phyloP scores from a whole-genome alignment of 129 eudicot genomes.

The Scalesia atractyloides region DNA sequence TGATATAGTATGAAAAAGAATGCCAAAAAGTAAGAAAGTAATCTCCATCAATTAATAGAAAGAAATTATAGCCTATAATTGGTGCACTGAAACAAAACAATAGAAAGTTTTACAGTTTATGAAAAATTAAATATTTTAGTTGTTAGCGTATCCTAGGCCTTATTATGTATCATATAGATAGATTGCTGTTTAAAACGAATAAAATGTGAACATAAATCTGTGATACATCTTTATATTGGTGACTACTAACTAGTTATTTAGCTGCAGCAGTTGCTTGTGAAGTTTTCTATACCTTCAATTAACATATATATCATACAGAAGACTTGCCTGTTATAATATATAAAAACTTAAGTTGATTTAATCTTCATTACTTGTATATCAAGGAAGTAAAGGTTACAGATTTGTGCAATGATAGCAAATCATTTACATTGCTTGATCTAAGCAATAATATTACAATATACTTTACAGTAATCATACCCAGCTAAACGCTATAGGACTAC shows the following conservation, averaged over 20 bases:
- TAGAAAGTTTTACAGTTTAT: no score
- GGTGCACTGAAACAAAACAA: no score
- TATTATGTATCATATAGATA: no score
- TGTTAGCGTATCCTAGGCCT: no score
- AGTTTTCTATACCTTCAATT: no score
- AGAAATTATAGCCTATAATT: no score
- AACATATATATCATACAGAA: neutral
- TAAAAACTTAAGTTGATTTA: neutral
- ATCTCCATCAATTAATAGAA: neutral
- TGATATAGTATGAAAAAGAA: neutral
- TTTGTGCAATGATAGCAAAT: slow-evolving; percentile 19
- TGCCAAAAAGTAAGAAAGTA: neutral
- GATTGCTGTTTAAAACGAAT: no score
- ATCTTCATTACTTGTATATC: slow-evolving; percentile 11
- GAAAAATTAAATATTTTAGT: no score
- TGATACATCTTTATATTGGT: no score
- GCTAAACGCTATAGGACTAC: slow-evolving; percentile 70
- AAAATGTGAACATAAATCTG: no score
- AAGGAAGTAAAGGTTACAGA: slow-evolving; percentile 19
- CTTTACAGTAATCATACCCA: slow-evolving; percentile 50
- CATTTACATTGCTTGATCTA: slow-evolving; percentile 37
- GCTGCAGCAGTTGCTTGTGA: no score
- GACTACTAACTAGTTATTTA: no score
- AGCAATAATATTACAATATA: slow-evolving; percentile 21
- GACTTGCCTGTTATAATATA: neutral